Evolutionary conservation across 2,329 filamentous ascomycete species (phyloP).

Genomic region (Verruconis gallopava): DNA sequence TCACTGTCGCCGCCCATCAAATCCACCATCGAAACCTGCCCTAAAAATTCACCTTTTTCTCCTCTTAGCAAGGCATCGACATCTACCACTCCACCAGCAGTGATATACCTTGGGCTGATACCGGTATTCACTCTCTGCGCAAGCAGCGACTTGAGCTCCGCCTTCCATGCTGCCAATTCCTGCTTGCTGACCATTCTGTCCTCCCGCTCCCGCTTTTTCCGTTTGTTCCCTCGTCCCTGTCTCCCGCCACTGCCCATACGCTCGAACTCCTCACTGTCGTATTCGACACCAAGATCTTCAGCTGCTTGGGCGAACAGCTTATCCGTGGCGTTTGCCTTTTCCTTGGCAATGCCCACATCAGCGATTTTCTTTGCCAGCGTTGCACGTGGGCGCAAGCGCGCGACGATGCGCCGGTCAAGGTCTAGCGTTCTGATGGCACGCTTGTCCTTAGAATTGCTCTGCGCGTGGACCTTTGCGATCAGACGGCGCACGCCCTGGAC

Average conservation of each 20-base stretch:
- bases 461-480: slow-evolving; percentile 74
- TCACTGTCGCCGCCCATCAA: background rate
- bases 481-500: slow-evolving; percentile 72
- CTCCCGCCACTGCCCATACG: slow-evolving; percentile 44
- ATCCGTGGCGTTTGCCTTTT: slow-evolving; percentile 72
- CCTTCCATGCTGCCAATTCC: slow-evolving; percentile 56
- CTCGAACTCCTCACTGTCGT: slow-evolving; percentile 76
- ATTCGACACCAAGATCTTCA: slow-evolving; percentile 86
- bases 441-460: slow-evolving; percentile 20
- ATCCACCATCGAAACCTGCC: slow-evolving; percentile 2
- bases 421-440: slow-evolving; percentile 65
- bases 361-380: slow-evolving; percentile 76
- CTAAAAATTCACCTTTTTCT: slow-evolving; percentile 15
- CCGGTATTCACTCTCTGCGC: slow-evolving; percentile 68
- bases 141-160: slow-evolving; percentile 59
- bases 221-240: slow-evolving; percentile 50
- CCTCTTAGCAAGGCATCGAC: slow-evolving; percentile 57
- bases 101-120: slow-evolving; percentile 76
- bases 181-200: slow-evolving; percentile 55
- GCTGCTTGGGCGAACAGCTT: slow-evolving; percentile 74
- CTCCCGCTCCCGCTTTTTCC: slow-evolving; percentile 63
- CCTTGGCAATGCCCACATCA: slow-evolving; percentile 71
- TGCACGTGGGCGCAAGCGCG: slow-evolving; percentile 63
- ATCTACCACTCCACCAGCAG: slow-evolving; percentile 63
- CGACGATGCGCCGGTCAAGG: slow-evolving; percentile 66